Evolutionary conservation across 2,329 filamentous ascomycete genomes (phyloP).

Genomic region (Aspergillus flavus): DNA sequence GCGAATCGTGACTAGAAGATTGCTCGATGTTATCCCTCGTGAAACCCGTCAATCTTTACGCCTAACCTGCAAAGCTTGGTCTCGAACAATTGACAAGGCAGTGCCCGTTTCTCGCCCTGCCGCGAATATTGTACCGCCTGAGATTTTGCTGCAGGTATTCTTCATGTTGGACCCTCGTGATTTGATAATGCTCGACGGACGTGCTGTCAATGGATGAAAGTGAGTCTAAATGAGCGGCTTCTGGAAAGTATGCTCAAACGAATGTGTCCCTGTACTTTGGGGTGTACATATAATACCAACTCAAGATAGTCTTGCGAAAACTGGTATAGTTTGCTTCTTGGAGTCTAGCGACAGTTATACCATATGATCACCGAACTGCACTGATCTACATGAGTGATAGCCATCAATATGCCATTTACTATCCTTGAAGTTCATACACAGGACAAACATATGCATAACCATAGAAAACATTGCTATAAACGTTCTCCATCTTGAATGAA

Average conservation of each 20-base stretch:
- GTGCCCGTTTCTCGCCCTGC: conserved; percentile 28
- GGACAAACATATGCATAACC: too few relatives aligned
- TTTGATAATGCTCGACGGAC: conserved; percentile 62
- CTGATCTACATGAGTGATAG: not conserved
- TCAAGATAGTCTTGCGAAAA: not conserved
- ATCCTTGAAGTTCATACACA: not conserved
- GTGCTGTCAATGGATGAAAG: conserved; percentile 63
- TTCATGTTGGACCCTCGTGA: conserved; percentile 48
- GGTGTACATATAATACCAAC: not conserved
- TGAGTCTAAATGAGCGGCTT: conserved; percentile 56
- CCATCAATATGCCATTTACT: not conserved
- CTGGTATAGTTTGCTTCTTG: not conserved
- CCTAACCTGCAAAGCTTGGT: conserved; percentile 40
- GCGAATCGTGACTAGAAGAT: conserved; percentile 10
- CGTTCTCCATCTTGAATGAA: not conserved
- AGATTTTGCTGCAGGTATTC: conserved; percentile 55
- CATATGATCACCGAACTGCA: too few relatives aligned
- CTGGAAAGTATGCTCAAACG: conserved; percentile 57
- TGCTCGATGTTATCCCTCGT: conserved; percentile 12
- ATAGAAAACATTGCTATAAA: not conserved
- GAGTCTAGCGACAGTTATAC: not conserved
- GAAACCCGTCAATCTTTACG: conserved; percentile 27
- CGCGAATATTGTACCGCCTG: conserved; percentile 46
- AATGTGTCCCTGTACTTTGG: not conserved
- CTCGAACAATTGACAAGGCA: conserved; percentile 27